Conservation (phyloP, 345 rosid genomes). For the Laguncularia racemosa region DNA sequence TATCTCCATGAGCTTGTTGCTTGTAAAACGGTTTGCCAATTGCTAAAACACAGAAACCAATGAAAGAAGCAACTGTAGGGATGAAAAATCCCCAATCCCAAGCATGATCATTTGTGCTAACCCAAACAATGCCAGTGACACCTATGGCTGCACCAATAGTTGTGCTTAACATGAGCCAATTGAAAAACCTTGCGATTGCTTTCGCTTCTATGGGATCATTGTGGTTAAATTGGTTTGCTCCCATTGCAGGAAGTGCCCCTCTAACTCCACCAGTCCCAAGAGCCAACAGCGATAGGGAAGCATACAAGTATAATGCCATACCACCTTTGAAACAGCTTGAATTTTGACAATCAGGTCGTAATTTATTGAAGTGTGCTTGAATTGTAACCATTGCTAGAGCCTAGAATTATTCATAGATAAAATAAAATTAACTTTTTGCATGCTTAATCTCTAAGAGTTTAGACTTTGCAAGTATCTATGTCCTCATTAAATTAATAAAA, state of each 20-base stretch:
- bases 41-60: constrained; percentile 28
- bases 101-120: constrained; percentile 18
- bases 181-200: constrained; percentile 39
- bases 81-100: constrained; percentile 50
- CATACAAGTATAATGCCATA: constrained; percentile 24
- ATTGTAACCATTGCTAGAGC: constrained; percentile 38
- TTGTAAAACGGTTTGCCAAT: constrained; percentile 40
- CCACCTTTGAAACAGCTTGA: constrained; percentile 32
- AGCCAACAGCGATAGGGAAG: constrained; percentile 28
- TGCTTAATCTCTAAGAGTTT: too few species aligned
- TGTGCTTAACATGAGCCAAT: constrained; percentile 20
- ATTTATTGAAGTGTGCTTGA: constrained; percentile 28
- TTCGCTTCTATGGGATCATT: constrained; percentile 33
- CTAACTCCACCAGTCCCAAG: constrained; percentile 35
- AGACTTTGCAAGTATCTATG: too few species aligned
- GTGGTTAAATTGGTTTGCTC: constrained; percentile 48
- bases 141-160: constrained; percentile 36
- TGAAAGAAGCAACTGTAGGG: constrained; percentile 18
- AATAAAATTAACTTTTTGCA: too few species aligned
- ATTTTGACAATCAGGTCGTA: constrained; percentile 38
- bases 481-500: too few species aligned
- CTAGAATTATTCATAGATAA: constrained; percentile 11
- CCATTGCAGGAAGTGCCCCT: constrained; percentile 38
- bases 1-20: constrained; percentile 14
- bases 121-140: constrained; percentile 38